These are phyloP conservation scores for Cercophora sp. DNA, from an alignment of 495 filamentous ascomycete species.

Conservation along the genomic window DNA sequence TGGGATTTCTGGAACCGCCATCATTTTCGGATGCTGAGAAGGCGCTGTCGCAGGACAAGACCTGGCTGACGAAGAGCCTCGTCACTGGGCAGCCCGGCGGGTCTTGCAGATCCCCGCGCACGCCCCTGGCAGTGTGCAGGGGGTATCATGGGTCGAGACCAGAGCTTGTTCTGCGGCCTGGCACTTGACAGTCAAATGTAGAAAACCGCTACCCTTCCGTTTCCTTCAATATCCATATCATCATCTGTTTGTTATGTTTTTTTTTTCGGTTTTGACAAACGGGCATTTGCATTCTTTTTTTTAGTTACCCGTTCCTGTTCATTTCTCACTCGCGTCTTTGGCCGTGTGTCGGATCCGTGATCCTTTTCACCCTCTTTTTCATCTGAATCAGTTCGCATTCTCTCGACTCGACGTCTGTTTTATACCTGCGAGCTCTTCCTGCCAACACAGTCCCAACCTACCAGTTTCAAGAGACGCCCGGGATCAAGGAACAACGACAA, in stretches of 20 bases:
- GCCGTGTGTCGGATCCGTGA: not conserved
- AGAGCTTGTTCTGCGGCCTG: too few relatives aligned
- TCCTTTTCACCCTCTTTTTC: not conserved
- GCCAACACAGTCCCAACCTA: too few relatives aligned
- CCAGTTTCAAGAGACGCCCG: too few relatives aligned
- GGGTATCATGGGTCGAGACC: too few relatives aligned
- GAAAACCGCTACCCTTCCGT: not conserved
- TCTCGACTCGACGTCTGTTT: not conserved
- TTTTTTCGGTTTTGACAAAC: too few relatives aligned
- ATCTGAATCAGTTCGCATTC: not conserved
- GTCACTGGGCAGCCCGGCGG: too few relatives aligned
- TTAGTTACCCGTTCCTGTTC: not conserved
- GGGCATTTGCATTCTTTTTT: not conserved
- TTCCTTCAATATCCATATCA: too few relatives aligned
- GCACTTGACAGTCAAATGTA: not conserved
- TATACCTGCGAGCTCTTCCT: not conserved
- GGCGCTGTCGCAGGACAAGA: too few relatives aligned
- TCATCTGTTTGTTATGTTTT: constrained; percentile 5
- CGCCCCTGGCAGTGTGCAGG: too few relatives aligned
- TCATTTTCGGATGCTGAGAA: too few relatives aligned
- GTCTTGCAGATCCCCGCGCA: too few relatives aligned
- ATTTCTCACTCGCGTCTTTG: not conserved
- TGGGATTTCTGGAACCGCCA: constrained; percentile 6
- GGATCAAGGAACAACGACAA: not conserved
- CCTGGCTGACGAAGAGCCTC: too few relatives aligned